Evolutionary conservation across 371 early-diverging fungal species (phyloP), one percentile per base, ranked within the genome.

Genomic region (Mortierella sp.): DNA sequence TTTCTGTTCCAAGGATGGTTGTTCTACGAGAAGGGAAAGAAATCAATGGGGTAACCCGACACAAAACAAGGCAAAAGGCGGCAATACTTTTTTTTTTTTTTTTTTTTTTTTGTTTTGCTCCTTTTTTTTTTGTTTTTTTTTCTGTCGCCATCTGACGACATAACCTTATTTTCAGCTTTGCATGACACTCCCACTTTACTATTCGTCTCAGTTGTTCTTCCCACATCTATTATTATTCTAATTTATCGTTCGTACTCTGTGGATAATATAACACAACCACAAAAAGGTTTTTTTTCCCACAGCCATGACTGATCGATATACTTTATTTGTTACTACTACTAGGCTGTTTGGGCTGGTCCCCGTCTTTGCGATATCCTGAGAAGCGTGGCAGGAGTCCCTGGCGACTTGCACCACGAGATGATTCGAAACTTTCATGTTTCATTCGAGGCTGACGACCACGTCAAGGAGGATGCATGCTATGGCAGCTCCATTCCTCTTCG

Each of bases 401-500:
- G 26, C 16, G 66, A 77, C 54, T 58, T 72, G 22, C 66, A 86
- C 57, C 78, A 79, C 8, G 72, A 72, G 30, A 77, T 77, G 73
- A 72, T 72, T 52, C 78, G 78, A 6, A 77, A 83, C 45, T 85
- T 87, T 5, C 96, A 95, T 83, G 94, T 94, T 30, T 86, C 90
- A 24, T 94, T 96, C 78, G 88, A 90, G n/a, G 89, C 91, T 12
- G 90, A 94, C 39, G 95, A 91, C 71, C 88, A 92, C 66, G 92
- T 93, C 39, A 86, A 88, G 35, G 93, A 93, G 57, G 93, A 93
- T 62, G 86, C 72, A 35, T 88, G 91, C 62, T 97, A 97, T 79
- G 96, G 95, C 6, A 92, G 95, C 47, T 94, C 94, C 5, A 93
- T 97, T 24, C 96, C 96, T 12, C 84, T 94, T 37, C 84, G 87